A percentile compares a stretch with the other conserved stretches of the same genome.
phyloP scores from a whole-genome alignment of 768 basidiomycete species.

The Leccinum obscurum region DNA sequence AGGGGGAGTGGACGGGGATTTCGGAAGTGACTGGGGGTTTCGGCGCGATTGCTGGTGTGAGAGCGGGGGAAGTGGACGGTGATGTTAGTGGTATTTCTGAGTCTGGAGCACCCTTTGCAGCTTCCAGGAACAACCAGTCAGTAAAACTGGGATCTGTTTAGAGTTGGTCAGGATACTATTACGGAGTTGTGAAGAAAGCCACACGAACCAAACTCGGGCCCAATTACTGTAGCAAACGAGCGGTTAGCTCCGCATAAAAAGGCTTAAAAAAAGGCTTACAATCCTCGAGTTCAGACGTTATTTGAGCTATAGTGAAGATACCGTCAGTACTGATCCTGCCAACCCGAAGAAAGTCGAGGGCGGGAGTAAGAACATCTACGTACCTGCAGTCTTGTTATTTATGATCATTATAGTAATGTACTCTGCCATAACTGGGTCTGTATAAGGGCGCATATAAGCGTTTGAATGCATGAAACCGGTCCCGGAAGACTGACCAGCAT shows the following conservation, averaged over 20 bases:
- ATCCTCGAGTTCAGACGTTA: slow-evolving; percentile 85
- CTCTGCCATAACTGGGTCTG: slow-evolving; percentile 91
- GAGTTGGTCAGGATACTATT: slow-evolving; percentile 1
- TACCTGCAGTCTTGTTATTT: slow-evolving; percentile 83
- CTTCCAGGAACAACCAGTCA: slow-evolving; percentile 84
- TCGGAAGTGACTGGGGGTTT: slow-evolving; percentile 33
- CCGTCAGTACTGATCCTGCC: slow-evolving; percentile 5
- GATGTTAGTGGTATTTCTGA: slow-evolving; percentile 42
- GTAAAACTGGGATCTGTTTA: slow-evolving; percentile 77
- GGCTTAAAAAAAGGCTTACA: slow-evolving; percentile 40
- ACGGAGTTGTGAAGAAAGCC: slow-evolving; percentile 2
- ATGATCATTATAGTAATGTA: slow-evolving; percentile 96
- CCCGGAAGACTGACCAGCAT: slow-evolving; percentile 56
- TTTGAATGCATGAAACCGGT: slow-evolving; percentile 5
- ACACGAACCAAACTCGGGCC: slow-evolving; percentile 72
- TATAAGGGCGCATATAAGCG: slow-evolving; percentile 7
- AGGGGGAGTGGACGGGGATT: slow-evolving; percentile 24
- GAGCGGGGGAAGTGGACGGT: slow-evolving; percentile 26
- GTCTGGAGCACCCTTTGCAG: slow-evolving; percentile 65
- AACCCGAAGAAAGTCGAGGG: background rate
- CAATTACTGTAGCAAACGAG: slow-evolving; percentile 52
- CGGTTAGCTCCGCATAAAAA: slow-evolving; percentile 16
- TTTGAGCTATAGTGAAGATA: slow-evolving; percentile 57
- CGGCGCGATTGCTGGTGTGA: slow-evolving; percentile 23
- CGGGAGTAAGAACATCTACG: slow-evolving; percentile 23